Percentiles rank a stretch among this genome's conserved stretches.
Evolutionary conservation across 768 basidiomycete species (phyloP).

Genomic region (Macrocybe gigantea): DNA sequence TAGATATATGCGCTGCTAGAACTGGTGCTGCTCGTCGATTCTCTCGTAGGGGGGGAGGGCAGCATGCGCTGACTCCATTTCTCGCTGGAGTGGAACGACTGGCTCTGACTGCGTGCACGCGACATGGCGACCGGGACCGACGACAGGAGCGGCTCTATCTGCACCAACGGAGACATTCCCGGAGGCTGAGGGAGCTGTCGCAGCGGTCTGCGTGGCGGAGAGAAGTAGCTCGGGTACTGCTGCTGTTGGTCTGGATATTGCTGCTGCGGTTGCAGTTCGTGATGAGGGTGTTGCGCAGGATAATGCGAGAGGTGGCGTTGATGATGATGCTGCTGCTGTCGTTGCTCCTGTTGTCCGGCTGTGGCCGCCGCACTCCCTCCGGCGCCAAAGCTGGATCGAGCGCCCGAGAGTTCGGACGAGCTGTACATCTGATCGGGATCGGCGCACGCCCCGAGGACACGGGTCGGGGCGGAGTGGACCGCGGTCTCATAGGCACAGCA

Average conservation of each 20-base stretch:
- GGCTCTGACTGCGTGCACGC: background rate
- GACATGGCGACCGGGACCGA: background rate
- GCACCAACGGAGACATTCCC: too few species aligned
- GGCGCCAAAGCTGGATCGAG: too few species aligned
- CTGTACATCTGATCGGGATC: conserved; percentile 7
- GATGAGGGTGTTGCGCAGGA: conserved; percentile 4
- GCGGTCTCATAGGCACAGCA: too few species aligned
- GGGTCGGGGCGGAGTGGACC: too few species aligned
- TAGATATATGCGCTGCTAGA: background rate
- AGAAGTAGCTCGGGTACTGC: background rate
- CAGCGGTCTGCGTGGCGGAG: background rate
- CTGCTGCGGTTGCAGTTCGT: background rate
- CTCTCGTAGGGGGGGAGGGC: conserved; percentile 3
- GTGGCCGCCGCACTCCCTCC: too few species aligned
- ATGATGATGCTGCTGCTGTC: conserved; percentile 10
- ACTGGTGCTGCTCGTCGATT: background rate
- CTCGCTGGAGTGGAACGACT: background rate
- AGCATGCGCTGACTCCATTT: conserved; percentile 6
- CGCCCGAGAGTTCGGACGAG: conserved; percentile 2
- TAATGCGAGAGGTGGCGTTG: conserved; percentile 17
- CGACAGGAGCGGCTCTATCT: too few species aligned
- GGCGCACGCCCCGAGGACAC: too few species aligned
- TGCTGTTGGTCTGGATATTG: background rate
- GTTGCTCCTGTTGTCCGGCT: too few species aligned
- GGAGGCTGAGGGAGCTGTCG: conserved; percentile 5